These are phyloP conservation scores for Populus hybrid DNA, from an alignment of 441 rosid genomes.

Conservation along the genomic window DNA sequence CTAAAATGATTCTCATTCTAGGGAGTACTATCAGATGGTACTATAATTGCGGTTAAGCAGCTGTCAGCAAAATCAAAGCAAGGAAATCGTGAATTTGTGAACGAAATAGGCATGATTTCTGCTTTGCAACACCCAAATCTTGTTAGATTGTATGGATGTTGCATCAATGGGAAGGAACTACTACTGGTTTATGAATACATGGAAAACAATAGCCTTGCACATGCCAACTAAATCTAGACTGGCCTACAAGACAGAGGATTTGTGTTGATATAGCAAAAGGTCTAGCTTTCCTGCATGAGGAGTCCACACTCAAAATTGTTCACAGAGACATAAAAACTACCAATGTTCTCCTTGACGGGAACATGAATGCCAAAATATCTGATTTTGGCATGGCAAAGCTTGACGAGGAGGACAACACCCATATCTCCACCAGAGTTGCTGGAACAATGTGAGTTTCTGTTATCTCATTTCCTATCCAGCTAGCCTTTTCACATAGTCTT, in stretches of 20 bases:
- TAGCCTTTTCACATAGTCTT: no score
- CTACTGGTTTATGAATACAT: constrained; percentile 46
- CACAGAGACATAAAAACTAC: constrained; percentile 79
- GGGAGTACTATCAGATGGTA: no score
- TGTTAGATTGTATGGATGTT: constrained; percentile 47
- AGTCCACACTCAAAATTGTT: no score
- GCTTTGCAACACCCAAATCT: constrained; percentile 47
- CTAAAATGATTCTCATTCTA: no score
- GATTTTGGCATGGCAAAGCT: constrained; percentile 78
- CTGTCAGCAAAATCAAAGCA: no score
- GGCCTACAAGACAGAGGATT: constrained; percentile 56
- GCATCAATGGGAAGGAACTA: constrained; percentile 43
- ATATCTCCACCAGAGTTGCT: constrained; percentile 73
- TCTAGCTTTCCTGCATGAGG: constrained; percentile 64
- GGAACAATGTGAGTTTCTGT: constrained; percentile 64
- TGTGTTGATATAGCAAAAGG: constrained; percentile 64
- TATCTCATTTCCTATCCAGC: neutral
- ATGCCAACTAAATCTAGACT: constrained; percentile 24
- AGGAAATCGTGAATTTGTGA: constrained; percentile 74
- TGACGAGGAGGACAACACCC: constrained; percentile 43
- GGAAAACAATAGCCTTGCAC: constrained; percentile 51
- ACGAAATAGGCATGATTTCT: constrained; percentile 64
- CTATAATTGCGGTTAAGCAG: no score
- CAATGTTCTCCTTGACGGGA: constrained; percentile 64
- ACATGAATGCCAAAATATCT: constrained; percentile 59